phyloP scores from a whole-genome alignment of 2,329 filamentous ascomycete species.

The Claviceps africana region DNA sequence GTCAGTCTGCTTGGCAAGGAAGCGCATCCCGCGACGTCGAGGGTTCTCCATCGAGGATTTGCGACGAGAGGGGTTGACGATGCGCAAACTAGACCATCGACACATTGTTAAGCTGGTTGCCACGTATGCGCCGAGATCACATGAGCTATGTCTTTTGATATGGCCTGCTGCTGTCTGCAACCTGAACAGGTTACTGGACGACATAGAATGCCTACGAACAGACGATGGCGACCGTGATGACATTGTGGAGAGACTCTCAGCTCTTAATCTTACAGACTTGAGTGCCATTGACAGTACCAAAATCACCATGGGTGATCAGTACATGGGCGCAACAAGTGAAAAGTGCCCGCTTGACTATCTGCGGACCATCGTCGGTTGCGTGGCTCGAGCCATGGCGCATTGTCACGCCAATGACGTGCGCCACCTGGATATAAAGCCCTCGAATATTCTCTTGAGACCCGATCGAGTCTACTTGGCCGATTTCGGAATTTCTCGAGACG shows the following conservation, averaged over 20 bases:
- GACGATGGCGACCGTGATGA: conserved; percentile 26
- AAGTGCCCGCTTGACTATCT: conserved; percentile 28
- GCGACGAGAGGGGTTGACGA: conserved; percentile 31
- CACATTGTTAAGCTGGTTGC: conserved; percentile 34
- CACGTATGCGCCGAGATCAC: conserved; percentile 27
- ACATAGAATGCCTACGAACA: conserved; percentile 26
- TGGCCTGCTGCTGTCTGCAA: conserved; percentile 35
- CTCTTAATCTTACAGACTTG: conserved; percentile 24
- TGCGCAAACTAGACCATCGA: conserved; percentile 32
- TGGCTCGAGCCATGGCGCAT: conserved; percentile 28
- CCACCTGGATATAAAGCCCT: conserved; percentile 34
- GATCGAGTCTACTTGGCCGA: conserved; percentile 33
- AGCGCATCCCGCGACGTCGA: conserved; percentile 25
- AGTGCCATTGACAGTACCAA: conserved; percentile 18
- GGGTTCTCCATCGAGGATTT: conserved; percentile 26
- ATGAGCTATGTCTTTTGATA: conserved; percentile 30
- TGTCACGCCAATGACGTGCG: conserved; percentile 28
- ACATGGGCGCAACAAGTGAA: conserved; percentile 9
- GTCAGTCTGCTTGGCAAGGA: conserved; percentile 31
- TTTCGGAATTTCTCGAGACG: conserved; percentile 34
- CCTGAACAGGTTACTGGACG: conserved; percentile 26
- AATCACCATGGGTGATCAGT: conserved; percentile 9
- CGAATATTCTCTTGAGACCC: conserved; percentile 31
- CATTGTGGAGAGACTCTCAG: conserved; percentile 23
- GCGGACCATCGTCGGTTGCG: conserved; percentile 28